Base-by-base conservation (phyloP, 2,329 filamentous ascomycete species). In the Ilyonectria robusta region DNA sequence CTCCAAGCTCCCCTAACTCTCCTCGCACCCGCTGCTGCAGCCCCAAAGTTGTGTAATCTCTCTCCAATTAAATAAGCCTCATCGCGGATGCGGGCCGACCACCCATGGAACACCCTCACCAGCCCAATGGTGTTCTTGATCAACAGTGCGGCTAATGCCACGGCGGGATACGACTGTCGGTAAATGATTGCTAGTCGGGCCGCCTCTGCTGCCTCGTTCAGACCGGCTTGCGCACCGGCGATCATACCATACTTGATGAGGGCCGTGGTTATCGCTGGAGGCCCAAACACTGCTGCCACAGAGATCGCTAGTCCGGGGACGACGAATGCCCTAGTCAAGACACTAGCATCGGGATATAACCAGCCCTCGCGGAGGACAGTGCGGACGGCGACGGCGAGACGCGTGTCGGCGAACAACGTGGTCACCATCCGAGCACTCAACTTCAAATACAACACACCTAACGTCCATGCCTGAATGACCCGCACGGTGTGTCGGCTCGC, bases 61-160 rank as follows among this genome's bases (percentile, higher is more conserved):
- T 99, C 95, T 2, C 96, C 96, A 77, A 98, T 96, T 50, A 99
- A 84, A 79, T 99, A 99, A 0, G 97, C 95, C 81, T 99, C 97
- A 79, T 99, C 97, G 44, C 94, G 87, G 53, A 99, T 94, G 65
- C 92, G 89, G 64, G 91, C 86, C 74, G 93, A 90, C 95, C 95
- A 98, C 21, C 89, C 84, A 53, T 88, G 87, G 58, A 96, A 87
- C 59, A 94, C 87, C 51, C 87, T 82, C 9, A 87, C 76, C n/a
- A 91, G 77, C 11, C 87, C 85, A 76, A 87, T 76, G 2, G 82
- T 78, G 33, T 85, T 79, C 62, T 73, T 79, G 4, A 84, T 74
- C 4, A 80, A 75, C 6, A 88, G 73, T 2, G 86, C 83, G 23
- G 88, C 79, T 3, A 89, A 80, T 2, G 86, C 85, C 23, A 87